A percentile compares a stretch with the other conserved stretches of the same genome.
Evolutionary conservation across 805 yeast genomes (phyloP).

Genomic region (Hanseniaspora osmophila): DNA sequence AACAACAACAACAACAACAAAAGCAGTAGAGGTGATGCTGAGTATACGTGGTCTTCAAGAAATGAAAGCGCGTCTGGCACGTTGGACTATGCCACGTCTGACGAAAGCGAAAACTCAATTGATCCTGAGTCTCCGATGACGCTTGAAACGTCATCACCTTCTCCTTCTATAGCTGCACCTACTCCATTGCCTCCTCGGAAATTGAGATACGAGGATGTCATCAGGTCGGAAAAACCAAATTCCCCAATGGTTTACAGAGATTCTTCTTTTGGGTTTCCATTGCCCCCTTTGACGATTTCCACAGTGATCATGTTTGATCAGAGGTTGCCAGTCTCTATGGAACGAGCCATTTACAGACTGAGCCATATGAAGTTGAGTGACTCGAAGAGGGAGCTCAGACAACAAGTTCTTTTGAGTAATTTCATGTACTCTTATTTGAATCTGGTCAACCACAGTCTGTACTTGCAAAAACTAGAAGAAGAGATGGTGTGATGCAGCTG

Average conservation of each 20-base stretch:
- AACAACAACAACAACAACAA: not conserved
- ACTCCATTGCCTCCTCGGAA: slow-evolving; percentile 19
- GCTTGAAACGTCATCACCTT: not conserved
- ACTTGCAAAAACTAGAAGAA: slow-evolving; percentile 48
- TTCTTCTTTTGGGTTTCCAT: slow-evolving; percentile 77
- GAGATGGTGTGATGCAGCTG: slow-evolving; percentile 7
- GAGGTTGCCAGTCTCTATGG: slow-evolving; percentile 88
- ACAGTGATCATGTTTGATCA: slow-evolving; percentile 71
- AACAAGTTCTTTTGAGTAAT: slow-evolving; percentile 84
- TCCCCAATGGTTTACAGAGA: slow-evolving; percentile 51
- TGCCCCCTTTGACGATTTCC: slow-evolving; percentile 66
- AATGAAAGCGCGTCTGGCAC: not conserved
- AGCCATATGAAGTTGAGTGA: slow-evolving; percentile 90
- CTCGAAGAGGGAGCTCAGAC: slow-evolving; percentile 78
- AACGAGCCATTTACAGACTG: slow-evolving; percentile 83
- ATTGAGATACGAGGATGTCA: slow-evolving; percentile 23
- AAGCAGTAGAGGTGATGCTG: too few species aligned
- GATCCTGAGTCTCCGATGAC: not conserved
- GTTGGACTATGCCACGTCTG: not conserved
- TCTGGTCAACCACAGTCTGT: slow-evolving; percentile 80
- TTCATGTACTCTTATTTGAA: slow-evolving; percentile 96
- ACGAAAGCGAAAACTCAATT: not conserved
- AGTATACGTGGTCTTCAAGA: too few species aligned
- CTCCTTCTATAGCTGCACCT: slow-evolving; percentile 3
- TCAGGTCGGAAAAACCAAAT: slow-evolving; percentile 31